Conservation (phyloP, 2,329 filamentous ascomycete species). For the Colletotrichum tropicicola region DNA sequence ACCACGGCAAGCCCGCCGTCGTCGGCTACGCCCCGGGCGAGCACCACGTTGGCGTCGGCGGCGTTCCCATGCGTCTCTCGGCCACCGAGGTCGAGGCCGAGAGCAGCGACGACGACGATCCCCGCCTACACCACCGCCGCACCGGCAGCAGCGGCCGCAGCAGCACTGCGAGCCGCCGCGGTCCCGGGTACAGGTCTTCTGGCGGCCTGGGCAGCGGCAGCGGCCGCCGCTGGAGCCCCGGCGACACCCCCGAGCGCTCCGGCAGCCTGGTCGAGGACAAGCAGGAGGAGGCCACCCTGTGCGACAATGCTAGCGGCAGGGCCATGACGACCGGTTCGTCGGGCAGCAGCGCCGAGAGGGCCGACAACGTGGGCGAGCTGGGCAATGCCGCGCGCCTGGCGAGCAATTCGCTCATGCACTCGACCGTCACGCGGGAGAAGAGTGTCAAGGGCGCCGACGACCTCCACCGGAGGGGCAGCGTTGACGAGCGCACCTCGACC, state of each 20-base stretch:
- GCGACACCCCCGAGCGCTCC: conserved; percentile 63
- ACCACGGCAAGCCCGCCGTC: conserved; percentile 82
- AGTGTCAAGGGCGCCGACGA: conserved; percentile 76
- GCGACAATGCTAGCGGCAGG: conserved; percentile 56
- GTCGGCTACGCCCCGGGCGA: conserved; percentile 81
- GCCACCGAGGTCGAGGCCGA: conserved; percentile 95
- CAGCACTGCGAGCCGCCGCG: conserved; percentile 61
- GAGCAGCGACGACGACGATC: conserved; percentile 80
- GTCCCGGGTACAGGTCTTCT: conserved; percentile 59
- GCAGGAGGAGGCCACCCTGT: conserved; percentile 33
- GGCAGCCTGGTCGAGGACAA: conserved; percentile 60
- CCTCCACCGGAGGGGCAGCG: conserved; percentile 78
- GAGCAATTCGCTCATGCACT: conserved; percentile 66
- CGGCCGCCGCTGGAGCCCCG: conserved; percentile 59
- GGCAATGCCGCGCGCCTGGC: conserved; percentile 59
- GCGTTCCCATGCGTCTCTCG: conserved; percentile 89
- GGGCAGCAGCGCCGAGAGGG: conserved; percentile 67
- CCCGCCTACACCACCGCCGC: conserved; percentile 70
- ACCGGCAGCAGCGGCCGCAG: conserved; percentile 81
- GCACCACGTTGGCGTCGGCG: conserved; percentile 78
- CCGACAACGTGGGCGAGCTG: conserved; percentile 69
- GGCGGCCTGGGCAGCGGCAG: conserved; percentile 52
- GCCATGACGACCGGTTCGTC: conserved; percentile 61
- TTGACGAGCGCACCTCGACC: conserved; percentile 83
- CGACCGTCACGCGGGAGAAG: conserved; percentile 69